Evolutionary conservation across 2,329 filamentous ascomycete species (phyloP).

Genomic region (Coniochaeta ligniaria): DNA sequence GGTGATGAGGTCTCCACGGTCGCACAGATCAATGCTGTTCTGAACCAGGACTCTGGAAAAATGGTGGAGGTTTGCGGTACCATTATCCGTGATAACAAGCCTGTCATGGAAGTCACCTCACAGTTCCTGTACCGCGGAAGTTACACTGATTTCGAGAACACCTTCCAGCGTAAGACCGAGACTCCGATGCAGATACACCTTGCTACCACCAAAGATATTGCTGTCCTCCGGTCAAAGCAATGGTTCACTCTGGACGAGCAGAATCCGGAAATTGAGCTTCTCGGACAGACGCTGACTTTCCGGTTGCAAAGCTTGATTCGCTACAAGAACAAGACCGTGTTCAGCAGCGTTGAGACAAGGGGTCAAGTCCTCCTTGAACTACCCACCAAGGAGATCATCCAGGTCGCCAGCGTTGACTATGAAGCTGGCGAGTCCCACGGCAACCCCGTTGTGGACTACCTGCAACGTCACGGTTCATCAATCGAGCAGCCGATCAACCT

Average conservation of each 20-base stretch:
- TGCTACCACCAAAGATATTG: constrained; percentile 81
- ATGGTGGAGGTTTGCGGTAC: constrained; percentile 99
- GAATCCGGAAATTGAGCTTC: constrained; percentile 68
- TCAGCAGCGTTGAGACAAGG: constrained; percentile 83
- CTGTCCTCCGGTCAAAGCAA: constrained; percentile 90
- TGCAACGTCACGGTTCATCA: constrained; percentile 81
- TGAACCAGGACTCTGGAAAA: constrained; percentile 97
- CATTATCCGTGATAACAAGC: constrained; percentile 72
- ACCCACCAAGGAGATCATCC: constrained; percentile 93
- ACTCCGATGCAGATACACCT: constrained; percentile 92
- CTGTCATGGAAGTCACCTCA: constrained; percentile 97
- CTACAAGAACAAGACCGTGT: constrained; percentile 92
- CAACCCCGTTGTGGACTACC: constrained; percentile 94
- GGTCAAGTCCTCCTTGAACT: constrained; percentile 92
- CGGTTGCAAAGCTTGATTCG: constrained; percentile 84
- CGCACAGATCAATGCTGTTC: constrained; percentile 92
- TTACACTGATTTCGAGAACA: constrained; percentile 94
- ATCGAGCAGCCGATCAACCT: constrained; percentile 97
- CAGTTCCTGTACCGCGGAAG: constrained; percentile 94
- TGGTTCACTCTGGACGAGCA: constrained; percentile 79
- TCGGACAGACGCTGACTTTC: constrained; percentile 93
- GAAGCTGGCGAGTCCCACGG: constrained; percentile 86
- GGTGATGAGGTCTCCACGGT: constrained; percentile 89
- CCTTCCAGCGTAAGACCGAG: constrained; percentile 96
- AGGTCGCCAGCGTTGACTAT: constrained; percentile 96